phyloP scores from a whole-genome alignment of 768 basidiomycete species.

The Suillus subaureus region DNA sequence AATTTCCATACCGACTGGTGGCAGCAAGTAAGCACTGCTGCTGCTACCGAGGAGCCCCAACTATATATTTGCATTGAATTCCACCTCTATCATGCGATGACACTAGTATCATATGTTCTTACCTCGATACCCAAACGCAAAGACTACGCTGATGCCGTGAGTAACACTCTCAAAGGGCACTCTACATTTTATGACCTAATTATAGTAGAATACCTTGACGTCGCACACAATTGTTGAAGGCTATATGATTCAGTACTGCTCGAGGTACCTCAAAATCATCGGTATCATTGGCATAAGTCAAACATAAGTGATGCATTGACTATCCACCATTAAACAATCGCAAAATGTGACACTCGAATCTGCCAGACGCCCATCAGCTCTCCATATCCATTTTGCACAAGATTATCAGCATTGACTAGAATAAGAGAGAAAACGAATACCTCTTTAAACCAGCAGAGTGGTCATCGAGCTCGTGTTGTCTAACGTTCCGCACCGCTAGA shows the following conservation, averaged over 20 bases:
- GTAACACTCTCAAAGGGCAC: not conserved
- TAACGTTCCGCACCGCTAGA: not conserved
- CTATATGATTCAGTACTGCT: not conserved
- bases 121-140: not conserved
- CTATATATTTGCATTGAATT: not conserved
- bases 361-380: not conserved
- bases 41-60: not conserved
- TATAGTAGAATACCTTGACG: too few species aligned
- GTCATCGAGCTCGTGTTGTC: not conserved
- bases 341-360: not conserved
- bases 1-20: not conserved
- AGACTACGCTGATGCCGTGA: not conserved
- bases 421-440: not conserved
- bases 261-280: not conserved
- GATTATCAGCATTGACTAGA: not conserved
- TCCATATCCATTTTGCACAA: constrained; percentile 24
- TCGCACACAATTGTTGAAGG: not conserved
- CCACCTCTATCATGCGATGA: not conserved
- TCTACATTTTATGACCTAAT: not conserved
- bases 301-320: not conserved
- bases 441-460: not conserved
- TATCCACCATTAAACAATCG: not conserved
- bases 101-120: not conserved
- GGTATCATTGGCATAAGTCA: not conserved
- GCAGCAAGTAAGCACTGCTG: not conserved